phyloP scores from a whole-genome alignment of 768 basidiomycete genomes.

The Tephrocybe sp. region DNA sequence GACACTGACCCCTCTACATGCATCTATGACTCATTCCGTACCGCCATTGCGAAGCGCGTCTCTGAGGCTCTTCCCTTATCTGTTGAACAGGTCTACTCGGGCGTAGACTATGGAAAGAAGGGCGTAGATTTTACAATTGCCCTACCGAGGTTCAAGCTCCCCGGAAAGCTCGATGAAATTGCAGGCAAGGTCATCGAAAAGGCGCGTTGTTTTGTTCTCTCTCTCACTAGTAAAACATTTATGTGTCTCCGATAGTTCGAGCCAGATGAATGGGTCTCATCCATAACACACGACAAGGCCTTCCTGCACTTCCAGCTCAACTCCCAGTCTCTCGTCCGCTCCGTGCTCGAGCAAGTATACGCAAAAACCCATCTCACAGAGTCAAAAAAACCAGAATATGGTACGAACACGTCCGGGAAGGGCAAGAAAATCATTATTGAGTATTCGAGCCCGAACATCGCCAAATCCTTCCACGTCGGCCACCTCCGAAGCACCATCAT shows the following conservation, averaged over 20 bases:
- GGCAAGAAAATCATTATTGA: slow-evolving; percentile 88
- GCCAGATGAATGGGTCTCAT: slow-evolving; percentile 75
- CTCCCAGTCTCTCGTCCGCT: slow-evolving; percentile 57
- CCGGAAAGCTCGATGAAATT: slow-evolving; percentile 77
- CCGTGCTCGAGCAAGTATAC: slow-evolving; percentile 73
- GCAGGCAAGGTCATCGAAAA: slow-evolving; percentile 71
- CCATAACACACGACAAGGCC: slow-evolving; percentile 65
- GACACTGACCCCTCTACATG: slow-evolving; percentile 62
- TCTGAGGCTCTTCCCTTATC: slow-evolving; percentile 67
- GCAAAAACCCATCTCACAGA: slow-evolving; percentile 61
- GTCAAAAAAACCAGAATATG: slow-evolving; percentile 68
- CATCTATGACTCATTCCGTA: slow-evolving; percentile 75
- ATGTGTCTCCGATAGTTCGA: slow-evolving; percentile 57
- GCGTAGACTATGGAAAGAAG: slow-evolving; percentile 90
- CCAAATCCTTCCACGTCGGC: slow-evolving; percentile 97
- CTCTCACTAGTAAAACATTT: neutral
- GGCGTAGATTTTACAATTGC: slow-evolving; percentile 93
- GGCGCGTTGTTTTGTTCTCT: slow-evolving; percentile 42
- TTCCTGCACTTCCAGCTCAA: slow-evolving; percentile 84
- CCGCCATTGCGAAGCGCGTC: slow-evolving; percentile 73
- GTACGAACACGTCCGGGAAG: slow-evolving; percentile 70
- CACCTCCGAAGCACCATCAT: slow-evolving; percentile 98
- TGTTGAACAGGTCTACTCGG: slow-evolving; percentile 76
- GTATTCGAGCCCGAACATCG: slow-evolving; percentile 96
- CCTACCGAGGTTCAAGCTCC: slow-evolving; percentile 84